These are phyloP conservation scores for Ailanthus altissimus DNA, from an alignment of 345 rosid genomes.

Conservation along the genomic window DNA sequence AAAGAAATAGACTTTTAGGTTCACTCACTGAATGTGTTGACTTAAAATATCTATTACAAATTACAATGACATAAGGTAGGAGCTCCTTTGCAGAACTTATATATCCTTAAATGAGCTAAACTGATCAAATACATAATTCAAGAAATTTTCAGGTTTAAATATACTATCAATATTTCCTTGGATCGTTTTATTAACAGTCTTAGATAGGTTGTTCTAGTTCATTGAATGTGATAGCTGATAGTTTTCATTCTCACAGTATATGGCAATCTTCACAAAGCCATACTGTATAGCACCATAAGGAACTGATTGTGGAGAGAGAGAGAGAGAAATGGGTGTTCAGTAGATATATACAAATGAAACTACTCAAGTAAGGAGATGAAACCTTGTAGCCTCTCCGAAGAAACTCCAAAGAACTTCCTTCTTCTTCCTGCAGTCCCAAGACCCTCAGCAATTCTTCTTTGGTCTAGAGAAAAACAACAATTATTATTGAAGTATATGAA, in stretches of 20 bases:
- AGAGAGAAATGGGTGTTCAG: not conserved
- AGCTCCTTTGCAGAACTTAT: no score
- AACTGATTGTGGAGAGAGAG: not conserved
- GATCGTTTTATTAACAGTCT: no score
- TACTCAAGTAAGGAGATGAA: not conserved
- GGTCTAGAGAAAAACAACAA: conserved; percentile 50
- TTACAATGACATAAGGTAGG: no score
- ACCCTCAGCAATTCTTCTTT: conserved; percentile 90
- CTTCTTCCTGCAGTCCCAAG: conserved; percentile 84
- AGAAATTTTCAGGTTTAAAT: no score
- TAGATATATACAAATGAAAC: not conserved
- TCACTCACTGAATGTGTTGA: no score
- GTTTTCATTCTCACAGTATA: not conserved
- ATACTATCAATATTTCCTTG: no score
- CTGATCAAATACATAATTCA: no score
- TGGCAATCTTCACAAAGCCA: not conserved
- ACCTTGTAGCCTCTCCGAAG: conserved; percentile 96
- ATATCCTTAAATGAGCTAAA: no score
- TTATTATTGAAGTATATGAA: conserved; percentile 13
- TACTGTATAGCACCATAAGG: not conserved
- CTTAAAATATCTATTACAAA: no score
- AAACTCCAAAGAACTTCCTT: conserved; percentile 89
- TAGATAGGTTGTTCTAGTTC: no score
- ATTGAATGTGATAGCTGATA: no score
- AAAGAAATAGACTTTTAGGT: no score